Evolutionary conservation across 129 eudicot species (phyloP).

Genomic region (Artemisia annua): DNA sequence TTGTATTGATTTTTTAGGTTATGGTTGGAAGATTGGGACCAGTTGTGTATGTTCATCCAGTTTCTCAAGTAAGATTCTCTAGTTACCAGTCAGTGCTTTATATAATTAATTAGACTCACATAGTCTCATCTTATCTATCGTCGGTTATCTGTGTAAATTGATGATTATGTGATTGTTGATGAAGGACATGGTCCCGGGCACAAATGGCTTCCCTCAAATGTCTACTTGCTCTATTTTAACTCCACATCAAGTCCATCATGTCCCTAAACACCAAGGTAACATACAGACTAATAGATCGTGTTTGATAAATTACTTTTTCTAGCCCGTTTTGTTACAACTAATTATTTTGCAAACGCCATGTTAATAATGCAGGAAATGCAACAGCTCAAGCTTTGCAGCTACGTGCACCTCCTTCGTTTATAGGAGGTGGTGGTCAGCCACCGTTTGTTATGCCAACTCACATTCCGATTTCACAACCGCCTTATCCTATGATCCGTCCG

Average conservation of each 20-base stretch:
- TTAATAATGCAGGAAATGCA: slow-evolving; percentile 44
- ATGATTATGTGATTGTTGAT: slow-evolving; percentile 22
- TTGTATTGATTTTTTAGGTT: slow-evolving; percentile 43
- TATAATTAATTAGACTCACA: neutral
- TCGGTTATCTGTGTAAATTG: neutral
- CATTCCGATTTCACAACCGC: slow-evolving; percentile 61
- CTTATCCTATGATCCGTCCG: slow-evolving; percentile 57
- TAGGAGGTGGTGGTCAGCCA: slow-evolving; percentile 48
- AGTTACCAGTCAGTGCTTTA: neutral
- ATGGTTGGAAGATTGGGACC: slow-evolving; percentile 76
- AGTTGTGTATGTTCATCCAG: slow-evolving; percentile 77
- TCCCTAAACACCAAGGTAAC: slow-evolving; percentile 80
- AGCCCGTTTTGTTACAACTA: neutral
- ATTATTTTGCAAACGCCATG: neutral
- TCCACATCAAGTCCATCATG: slow-evolving; percentile 60
- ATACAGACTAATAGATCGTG: neutral
- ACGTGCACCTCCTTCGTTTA: slow-evolving; percentile 47
- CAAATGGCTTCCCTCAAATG: slow-evolving; percentile 60
- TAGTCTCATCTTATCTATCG: neutral
- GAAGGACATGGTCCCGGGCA: slow-evolving; percentile 63
- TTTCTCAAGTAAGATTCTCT: slow-evolving; percentile 64
- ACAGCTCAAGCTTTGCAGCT: slow-evolving; percentile 60
- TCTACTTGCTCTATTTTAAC: slow-evolving; percentile 50
- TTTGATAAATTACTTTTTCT: neutral
- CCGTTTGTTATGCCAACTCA: slow-evolving; percentile 53